Percentiles rank a stretch among this genome's conserved stretches.
These are phyloP conservation scores for Candida incommunis DNA, from an alignment of 805 yeast species.

Conservation along the genomic window DNA sequence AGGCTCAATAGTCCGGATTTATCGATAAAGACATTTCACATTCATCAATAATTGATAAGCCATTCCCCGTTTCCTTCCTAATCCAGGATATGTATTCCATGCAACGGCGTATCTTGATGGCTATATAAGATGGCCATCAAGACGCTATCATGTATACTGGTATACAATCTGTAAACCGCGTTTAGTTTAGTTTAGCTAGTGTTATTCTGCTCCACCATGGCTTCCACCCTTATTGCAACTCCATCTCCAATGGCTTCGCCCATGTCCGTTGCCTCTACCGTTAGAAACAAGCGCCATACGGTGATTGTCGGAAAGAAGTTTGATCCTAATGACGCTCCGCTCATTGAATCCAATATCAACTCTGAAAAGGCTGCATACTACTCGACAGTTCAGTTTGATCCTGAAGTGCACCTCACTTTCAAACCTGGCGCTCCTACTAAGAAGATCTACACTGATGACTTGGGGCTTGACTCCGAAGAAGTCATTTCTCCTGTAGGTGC, in stretches of 20 bases:
- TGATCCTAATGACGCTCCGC: neutral
- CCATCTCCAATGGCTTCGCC: slow-evolving; percentile 25
- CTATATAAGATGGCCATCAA: too few species aligned
- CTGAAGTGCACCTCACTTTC: slow-evolving; percentile 22
- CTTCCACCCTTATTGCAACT: slow-evolving; percentile 31
- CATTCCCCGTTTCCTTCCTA: slow-evolving; percentile 54
- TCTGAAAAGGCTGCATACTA: neutral
- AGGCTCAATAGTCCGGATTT: too few species aligned
- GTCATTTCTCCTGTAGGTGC: slow-evolving; percentile 45
- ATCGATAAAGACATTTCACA: too few species aligned
- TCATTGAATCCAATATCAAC: slow-evolving; percentile 2
- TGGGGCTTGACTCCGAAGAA: slow-evolving; percentile 30
- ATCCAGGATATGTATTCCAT: slow-evolving; percentile 54
- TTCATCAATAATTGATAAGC: too few species aligned
- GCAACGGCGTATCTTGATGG: slow-evolving; percentile 47
- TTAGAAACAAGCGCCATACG: neutral
- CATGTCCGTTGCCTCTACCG: neutral
- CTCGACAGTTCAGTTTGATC: slow-evolving; percentile 18
- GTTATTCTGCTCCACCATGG: slow-evolving; percentile 37
- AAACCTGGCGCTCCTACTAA: slow-evolving; percentile 16
- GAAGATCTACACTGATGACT: slow-evolving; percentile 32
- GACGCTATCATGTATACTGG: too few species aligned
- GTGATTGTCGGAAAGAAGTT: neutral
- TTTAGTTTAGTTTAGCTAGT: slow-evolving; percentile 15
- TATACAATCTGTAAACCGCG: slow-evolving; percentile 28